These are phyloP conservation scores for Fomes fomentarius DNA, from an alignment of 1,284 basidiomycete species.

Conservation along the genomic window DNA sequence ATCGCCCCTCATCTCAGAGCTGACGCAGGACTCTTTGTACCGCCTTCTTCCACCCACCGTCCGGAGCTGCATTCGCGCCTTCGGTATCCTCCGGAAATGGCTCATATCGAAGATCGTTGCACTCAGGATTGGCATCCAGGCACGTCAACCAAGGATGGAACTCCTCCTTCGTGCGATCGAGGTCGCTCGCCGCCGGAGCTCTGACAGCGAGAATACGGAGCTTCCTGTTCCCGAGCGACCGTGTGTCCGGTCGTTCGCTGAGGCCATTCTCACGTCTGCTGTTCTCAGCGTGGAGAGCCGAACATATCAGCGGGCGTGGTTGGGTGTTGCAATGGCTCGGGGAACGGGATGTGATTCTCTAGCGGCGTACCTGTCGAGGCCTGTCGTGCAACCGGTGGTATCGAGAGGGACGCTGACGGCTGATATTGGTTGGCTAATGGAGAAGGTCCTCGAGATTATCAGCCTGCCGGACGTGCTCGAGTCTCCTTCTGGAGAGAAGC, in stretches of 20 bases:
- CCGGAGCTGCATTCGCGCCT: conserved; percentile 74
- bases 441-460: conserved; percentile 77
- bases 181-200: conserved; percentile 63
- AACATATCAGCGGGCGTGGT: conserved; percentile 72
- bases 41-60: conserved; percentile 73
- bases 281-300: conserved; percentile 76
- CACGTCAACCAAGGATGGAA: conserved; percentile 74
- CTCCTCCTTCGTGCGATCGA: conserved; percentile 70
- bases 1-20: conserved; percentile 68
- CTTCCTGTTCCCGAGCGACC: conserved; percentile 48
- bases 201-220: conserved; percentile 40
- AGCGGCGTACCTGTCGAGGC: conserved; percentile 53
- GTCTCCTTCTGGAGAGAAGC: conserved; percentile 49
- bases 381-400: conserved; percentile 46
- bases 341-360: conserved; percentile 65
- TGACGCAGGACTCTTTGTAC: conserved; percentile 68
- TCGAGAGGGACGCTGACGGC: conserved; percentile 60
- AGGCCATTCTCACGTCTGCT: conserved; percentile 71
- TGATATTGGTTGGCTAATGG: conserved; percentile 81
- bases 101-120: conserved; percentile 67
- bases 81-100: conserved; percentile 77
- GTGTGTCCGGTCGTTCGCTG: conserved; percentile 76
- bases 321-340: conserved; percentile 62
- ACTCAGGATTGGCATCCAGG: conserved; percentile 59
- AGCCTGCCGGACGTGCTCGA: conserved; percentile 74